phyloP scores from a whole-genome alignment of 768 basidiomycete genomes.

The Lactarius hengduanensis region DNA sequence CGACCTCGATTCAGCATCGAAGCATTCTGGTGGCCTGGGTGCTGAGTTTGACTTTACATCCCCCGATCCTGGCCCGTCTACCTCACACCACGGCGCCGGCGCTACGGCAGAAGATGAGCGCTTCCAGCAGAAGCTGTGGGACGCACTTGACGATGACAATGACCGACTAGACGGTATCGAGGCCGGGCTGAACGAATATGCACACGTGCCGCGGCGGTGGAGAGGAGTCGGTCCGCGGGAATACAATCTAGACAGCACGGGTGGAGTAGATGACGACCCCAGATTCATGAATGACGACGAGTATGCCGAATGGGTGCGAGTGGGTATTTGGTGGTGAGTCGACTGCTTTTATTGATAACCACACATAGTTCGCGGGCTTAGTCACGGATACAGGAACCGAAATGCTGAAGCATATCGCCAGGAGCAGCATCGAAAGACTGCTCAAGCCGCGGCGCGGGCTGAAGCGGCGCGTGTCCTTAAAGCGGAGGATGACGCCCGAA shows the following conservation, averaged over 20 bases:
- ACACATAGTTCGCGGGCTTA: slow-evolving; percentile 15
- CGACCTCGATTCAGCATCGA: slow-evolving; percentile 27
- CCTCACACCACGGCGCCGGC: slow-evolving; percentile 37
- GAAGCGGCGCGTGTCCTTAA: slow-evolving; percentile 54
- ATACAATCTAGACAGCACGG: slow-evolving; percentile 39
- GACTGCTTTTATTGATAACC: neutral
- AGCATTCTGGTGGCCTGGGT: slow-evolving; percentile 25
- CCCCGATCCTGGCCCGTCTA: slow-evolving; percentile 40
- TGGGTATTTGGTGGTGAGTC: slow-evolving; percentile 79
- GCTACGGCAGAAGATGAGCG: slow-evolving; percentile 56
- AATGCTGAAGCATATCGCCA: slow-evolving; percentile 69
- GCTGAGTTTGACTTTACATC: neutral
- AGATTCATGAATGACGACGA: slow-evolving; percentile 77
- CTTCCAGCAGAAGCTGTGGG: slow-evolving; percentile 73
- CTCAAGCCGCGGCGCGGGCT: slow-evolving; percentile 50
- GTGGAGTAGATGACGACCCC: slow-evolving; percentile 37
- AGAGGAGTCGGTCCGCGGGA: slow-evolving; percentile 44
- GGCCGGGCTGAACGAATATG: slow-evolving; percentile 62
- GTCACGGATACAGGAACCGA: slow-evolving; percentile 49
- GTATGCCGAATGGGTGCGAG: slow-evolving; percentile 83
- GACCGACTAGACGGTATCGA: slow-evolving; percentile 63
- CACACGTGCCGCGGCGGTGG: slow-evolving; percentile 76
- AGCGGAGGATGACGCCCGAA: slow-evolving; percentile 52
- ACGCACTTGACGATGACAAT: slow-evolving; percentile 71
- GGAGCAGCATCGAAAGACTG: slow-evolving; percentile 53